phyloP scores from a whole-genome alignment of 768 basidiomycete species.

The Mycena belliarum region DNA sequence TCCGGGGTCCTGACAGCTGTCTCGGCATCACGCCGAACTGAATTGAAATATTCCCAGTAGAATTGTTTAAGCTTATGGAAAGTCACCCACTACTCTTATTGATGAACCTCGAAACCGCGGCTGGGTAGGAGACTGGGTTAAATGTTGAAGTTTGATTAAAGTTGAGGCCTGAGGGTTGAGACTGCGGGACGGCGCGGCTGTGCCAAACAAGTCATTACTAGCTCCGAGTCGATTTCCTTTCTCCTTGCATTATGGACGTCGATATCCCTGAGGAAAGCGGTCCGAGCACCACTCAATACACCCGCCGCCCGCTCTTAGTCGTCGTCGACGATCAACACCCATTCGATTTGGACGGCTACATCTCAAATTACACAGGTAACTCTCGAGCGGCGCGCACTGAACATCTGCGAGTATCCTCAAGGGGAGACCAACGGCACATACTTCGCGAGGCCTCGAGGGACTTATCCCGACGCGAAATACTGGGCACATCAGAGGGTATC shows the following conservation, averaged over 20 bases:
- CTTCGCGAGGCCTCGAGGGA: conserved; percentile 72
- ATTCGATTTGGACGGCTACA: conserved; percentile 84
- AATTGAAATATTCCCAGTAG: too few species aligned
- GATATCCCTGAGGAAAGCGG: conserved; percentile 30
- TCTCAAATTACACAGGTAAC: conserved; percentile 73
- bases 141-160: too few species aligned
- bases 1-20: too few species aligned
- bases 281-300: conserved; percentile 27
- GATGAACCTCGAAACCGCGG: too few species aligned
- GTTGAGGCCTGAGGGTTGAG: too few species aligned
- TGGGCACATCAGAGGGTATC: too few species aligned
- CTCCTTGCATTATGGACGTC: conserved; percentile 39
- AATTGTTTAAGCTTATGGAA: too few species aligned
- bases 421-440: too few species aligned
- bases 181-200: too few species aligned
- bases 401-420: conserved; percentile 27
- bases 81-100: too few species aligned
- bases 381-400: conserved; percentile 2
- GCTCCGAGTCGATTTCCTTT: not conserved
- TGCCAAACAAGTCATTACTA: conserved; percentile 4
- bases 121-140: too few species aligned
- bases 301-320: conserved; percentile 34
- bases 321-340: conserved; percentile 79
- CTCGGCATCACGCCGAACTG: too few species aligned
- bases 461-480: conserved; percentile 47